Base-by-base conservation (phyloP, 768 basidiomycete species). In the Gymnopilus junonius region DNA sequence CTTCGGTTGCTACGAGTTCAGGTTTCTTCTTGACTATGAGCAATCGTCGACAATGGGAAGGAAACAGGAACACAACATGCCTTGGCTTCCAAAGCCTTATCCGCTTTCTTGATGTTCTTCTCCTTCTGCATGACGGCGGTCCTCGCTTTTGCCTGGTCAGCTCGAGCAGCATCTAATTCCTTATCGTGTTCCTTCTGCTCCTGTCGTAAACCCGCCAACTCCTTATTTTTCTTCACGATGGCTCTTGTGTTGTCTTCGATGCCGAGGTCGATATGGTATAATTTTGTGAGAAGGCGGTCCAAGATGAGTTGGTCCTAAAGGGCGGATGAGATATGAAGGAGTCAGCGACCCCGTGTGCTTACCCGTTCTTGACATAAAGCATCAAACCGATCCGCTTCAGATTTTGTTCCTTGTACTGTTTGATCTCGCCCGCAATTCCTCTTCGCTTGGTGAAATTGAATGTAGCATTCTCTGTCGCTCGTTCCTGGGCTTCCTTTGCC, bases 351-450 rank as follows among this genome's bases (percentile, higher is more conserved):
- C 31, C 8, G 7, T 46, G 3, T 1, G 79, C 88, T 32, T 42
- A 94, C 94, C 73, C 84, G 80, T 68, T 95, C 89, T 58, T 90
- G 80, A 69, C 86, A 85, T 14, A 99, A 78, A 8, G 80, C 81
- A 73, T 95, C 91, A 69, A 96, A 98, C 43, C 91, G 82, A 67
- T 94, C 92, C 4, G 95, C 94, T 73, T 99, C 97, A 4, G 85
- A 87, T 75, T 96, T 78, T 99, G 97, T 73, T 98, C 95, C 79
- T 94, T 95, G 78, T 96, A 99, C 71, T 97, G 95, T 75, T 93
- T 95, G 67, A 97, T 95, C 75, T 99, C 97, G 8, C 93, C 93
- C 0, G 94, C 85, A 64, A 99, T 95, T 10, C 95, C 94, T 57
- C 96, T 85, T 48, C 97, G 87, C 74, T 97, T 98, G 4, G 91